phyloP scores from a whole-genome alignment of 352 stramenopile genomes.

The Phytophthora capsici region DNA sequence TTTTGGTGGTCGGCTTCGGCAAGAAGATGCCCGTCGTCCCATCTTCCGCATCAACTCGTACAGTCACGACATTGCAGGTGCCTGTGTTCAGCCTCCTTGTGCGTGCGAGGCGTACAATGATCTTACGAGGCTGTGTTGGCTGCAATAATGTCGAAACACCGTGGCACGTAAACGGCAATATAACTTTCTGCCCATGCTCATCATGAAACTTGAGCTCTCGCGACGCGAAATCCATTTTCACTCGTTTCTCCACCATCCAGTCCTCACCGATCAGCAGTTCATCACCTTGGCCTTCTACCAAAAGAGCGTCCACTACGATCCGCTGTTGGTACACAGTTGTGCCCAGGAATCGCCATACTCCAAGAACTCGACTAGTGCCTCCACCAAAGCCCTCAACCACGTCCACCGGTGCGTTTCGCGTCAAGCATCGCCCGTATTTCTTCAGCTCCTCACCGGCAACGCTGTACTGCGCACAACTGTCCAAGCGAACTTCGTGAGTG shows the following conservation, averaged over 20 bases:
- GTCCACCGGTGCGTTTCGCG: too few relatives aligned
- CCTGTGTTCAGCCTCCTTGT: slow-evolving; percentile 10
- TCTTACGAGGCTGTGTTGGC: background rate
- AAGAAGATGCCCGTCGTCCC: slow-evolving; percentile 5
- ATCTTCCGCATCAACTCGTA: slow-evolving; percentile 11
- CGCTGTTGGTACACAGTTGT: too few relatives aligned
- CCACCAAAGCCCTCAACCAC: too few relatives aligned
- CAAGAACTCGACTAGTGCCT: too few relatives aligned
- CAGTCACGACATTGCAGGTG: background rate
- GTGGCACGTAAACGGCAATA: background rate
- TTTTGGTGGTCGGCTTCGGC: background rate
- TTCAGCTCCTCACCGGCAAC: too few relatives aligned
- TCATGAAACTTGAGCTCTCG: background rate
- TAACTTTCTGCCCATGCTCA: background rate
- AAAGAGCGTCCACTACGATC: too few relatives aligned
- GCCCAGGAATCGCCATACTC: too few relatives aligned
- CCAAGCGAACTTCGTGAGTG: background rate
- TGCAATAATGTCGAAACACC: background rate
- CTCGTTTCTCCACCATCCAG: too few relatives aligned
- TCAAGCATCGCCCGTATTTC: too few relatives aligned
- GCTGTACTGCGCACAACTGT: too few relatives aligned
- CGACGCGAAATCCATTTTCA: background rate
- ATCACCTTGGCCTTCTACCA: too few relatives aligned
- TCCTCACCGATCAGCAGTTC: too few relatives aligned
- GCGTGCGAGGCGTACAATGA: slow-evolving; percentile 1